These are phyloP conservation scores for Blastobotrys malaysiensis DNA, from an alignment of 1,139 yeast genomes.

Conservation along the genomic window DNA sequence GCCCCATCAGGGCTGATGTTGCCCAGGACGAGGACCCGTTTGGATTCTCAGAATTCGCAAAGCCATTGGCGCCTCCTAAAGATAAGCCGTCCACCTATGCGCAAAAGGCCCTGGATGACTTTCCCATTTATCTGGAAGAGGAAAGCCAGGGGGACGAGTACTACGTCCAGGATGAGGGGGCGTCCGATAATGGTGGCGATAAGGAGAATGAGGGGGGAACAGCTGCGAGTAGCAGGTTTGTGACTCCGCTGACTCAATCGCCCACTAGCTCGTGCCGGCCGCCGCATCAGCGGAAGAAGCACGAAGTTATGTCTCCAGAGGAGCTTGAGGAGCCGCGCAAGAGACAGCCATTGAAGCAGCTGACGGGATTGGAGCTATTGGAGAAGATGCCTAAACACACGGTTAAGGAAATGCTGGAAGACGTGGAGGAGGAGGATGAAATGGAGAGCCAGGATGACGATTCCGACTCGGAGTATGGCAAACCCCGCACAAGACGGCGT, in stretches of 20 bases:
- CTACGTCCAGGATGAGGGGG: not conserved
- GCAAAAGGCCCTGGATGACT: not conserved
- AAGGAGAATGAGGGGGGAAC: not conserved
- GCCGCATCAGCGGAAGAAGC: not conserved
- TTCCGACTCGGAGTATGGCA: not conserved
- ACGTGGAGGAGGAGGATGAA: slow-evolving; percentile 2
- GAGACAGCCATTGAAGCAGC: slow-evolving; percentile 6
- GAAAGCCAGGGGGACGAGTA: not conserved
- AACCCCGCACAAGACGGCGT: not conserved
- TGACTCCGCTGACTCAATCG: not conserved
- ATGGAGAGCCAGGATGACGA: slow-evolving; percentile 4
- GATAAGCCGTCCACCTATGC: not conserved
- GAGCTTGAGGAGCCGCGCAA: not conserved
- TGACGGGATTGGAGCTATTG: slow-evolving; percentile 6
- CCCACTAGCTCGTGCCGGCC: not conserved
- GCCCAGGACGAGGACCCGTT: slow-evolving; percentile 10
- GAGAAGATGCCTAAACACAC: slow-evolving; percentile 7
- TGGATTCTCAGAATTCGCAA: slow-evolving; percentile 7
- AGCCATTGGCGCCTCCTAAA: not conserved
- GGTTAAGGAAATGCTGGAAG: slow-evolving; percentile 1
- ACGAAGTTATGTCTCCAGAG: not conserved
- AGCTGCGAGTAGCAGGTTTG: not conserved
- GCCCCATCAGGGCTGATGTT: not conserved
- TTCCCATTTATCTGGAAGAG: not conserved
- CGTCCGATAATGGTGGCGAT: not conserved